Conservation (phyloP, 306 rosid species). For the Sphenostylis stenocarpa region DNA sequence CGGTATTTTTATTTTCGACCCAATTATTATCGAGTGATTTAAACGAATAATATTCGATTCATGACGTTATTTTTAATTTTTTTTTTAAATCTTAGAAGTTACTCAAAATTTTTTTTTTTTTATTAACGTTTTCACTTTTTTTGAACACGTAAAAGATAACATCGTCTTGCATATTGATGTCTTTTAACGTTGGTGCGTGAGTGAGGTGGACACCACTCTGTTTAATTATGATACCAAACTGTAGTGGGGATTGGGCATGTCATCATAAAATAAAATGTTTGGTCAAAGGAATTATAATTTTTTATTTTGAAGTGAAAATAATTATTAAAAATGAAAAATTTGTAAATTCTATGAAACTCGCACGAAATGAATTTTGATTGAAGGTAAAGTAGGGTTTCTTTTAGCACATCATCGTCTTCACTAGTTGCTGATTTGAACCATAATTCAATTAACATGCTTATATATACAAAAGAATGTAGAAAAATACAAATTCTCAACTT, state of each 20-base stretch:
- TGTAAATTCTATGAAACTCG: background rate
- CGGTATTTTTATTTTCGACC: no score
- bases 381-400: background rate
- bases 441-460: no score
- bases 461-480: no score
- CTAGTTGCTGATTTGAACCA: background rate
- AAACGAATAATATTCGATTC: no score
- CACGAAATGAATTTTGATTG: background rate
- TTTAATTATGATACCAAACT: conserved; percentile 15
- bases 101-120: no score
- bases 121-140: no score
- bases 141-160: conserved; percentile 26
- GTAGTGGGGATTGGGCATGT: background rate
- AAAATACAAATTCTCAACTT: no score
- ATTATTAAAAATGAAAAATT: background rate
- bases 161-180: background rate
- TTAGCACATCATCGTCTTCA: background rate
- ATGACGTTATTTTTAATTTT: no score
- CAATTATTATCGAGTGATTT: no score
- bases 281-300: no score
- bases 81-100: no score
- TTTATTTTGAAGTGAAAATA: background rate
- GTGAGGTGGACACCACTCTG: conserved; percentile 71
- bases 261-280: background rate
- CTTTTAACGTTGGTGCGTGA: conserved; percentile 45